A percentile compares a stretch with the other conserved stretches of the same genome.
These are phyloP conservation scores for Botrytis elliptica DNA, from an alignment of 2,329 filamentous ascomycete species.

Conservation along the genomic window DNA sequence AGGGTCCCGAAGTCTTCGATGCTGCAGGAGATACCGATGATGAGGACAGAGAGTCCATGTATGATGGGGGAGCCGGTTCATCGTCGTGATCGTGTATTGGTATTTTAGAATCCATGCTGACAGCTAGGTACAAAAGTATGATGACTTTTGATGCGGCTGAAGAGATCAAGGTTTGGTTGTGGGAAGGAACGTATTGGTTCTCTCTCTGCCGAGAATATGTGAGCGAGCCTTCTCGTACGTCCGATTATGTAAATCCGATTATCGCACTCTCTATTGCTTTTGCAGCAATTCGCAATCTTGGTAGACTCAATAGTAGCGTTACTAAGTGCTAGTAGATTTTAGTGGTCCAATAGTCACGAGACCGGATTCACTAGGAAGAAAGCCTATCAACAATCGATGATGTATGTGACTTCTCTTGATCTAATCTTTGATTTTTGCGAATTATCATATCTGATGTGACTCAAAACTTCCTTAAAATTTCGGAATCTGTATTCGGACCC, in stretches of 20 bases:
- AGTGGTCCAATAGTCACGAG: neutral
- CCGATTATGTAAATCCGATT: neutral
- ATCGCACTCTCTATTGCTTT: neutral
- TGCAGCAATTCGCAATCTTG: neutral
- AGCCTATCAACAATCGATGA: neutral
- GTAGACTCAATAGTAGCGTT: neutral
- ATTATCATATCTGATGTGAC: neutral
- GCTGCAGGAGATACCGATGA: neutral
- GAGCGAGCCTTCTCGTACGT: neutral
- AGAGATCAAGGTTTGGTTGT: neutral
- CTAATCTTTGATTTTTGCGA: neutral
- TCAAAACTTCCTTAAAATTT: neutral
- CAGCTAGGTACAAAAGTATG: neutral
- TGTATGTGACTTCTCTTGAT: neutral
- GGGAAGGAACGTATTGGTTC: neutral
- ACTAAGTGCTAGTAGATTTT: neutral
- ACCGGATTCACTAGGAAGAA: neutral
- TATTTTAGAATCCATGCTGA: constrained; percentile 31
- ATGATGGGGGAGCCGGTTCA: constrained; percentile 32
- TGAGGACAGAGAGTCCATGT: constrained; percentile 26
- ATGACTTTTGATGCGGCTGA: neutral
- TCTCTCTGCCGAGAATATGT: neutral
- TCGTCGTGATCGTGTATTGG: constrained; percentile 21
- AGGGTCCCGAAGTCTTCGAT: constrained; percentile 16
- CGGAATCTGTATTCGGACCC: neutral